phyloP scores from a whole-genome alignment of 768 basidiomycete species.

The Cytidiella melzeri region DNA sequence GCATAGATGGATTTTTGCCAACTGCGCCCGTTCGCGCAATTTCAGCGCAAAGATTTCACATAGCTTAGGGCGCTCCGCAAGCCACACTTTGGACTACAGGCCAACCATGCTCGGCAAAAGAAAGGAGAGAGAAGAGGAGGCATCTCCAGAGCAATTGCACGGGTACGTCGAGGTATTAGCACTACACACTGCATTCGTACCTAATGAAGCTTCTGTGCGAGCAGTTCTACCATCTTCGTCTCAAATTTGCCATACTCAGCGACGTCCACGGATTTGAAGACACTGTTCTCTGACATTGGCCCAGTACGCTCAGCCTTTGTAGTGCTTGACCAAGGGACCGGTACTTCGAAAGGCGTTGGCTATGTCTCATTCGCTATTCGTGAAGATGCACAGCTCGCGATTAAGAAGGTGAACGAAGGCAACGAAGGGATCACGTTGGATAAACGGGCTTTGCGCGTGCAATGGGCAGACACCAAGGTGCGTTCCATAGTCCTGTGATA shows the following conservation, averaged over 20 bases:
- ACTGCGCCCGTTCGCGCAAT: no score
- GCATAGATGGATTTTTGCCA: no score
- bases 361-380: constrained; percentile 89
- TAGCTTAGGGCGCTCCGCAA: no score
- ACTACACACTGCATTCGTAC: not conserved
- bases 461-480: constrained; percentile 82
- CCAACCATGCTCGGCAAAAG: constrained; percentile 34
- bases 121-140: constrained; percentile 35
- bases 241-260: constrained; percentile 89
- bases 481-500: constrained; percentile 10
- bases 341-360: constrained; percentile 89
- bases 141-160: constrained; percentile 18
- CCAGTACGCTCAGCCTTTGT: constrained; percentile 94
- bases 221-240: constrained; percentile 83
- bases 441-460: constrained; percentile 63
- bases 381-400: constrained; percentile 80
- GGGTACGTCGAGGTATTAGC: constrained; percentile 25
- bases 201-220: not conserved
- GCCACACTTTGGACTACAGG: no score
- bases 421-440: constrained; percentile 56
- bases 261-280: constrained; percentile 86
- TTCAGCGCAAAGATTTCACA: no score
- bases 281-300: constrained; percentile 92
- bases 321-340: constrained; percentile 70
- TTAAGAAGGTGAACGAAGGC: constrained; percentile 49